These are phyloP conservation scores for Puccinia polysora DNA, from an alignment of 1,284 basidiomycete species.

Conservation along the genomic window DNA sequence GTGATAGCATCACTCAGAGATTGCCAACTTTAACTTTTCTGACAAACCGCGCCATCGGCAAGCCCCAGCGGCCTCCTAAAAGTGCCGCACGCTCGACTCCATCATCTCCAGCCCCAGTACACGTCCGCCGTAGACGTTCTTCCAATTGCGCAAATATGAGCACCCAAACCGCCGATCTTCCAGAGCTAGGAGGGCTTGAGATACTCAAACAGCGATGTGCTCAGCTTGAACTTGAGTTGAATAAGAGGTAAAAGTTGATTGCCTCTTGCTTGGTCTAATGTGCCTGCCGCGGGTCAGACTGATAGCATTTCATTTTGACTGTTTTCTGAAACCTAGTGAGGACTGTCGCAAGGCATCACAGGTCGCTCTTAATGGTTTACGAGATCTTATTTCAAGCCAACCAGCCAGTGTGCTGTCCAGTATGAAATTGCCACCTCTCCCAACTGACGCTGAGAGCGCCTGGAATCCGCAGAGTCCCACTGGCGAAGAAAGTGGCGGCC, in stretches of 20 bases:
- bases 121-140: not conserved
- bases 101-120: slow-evolving; percentile 4
- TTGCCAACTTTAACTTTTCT: not conserved
- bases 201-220: slow-evolving; percentile 9
- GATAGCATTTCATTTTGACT: not conserved
- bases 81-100: slow-evolving; percentile 23
- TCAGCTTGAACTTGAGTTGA: slow-evolving; percentile 21
- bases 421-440: slow-evolving; percentile 33
- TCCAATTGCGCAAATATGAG: not conserved
- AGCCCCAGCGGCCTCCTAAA: slow-evolving; percentile 15
- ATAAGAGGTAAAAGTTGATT: slow-evolving; percentile 20
- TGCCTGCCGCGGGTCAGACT: not conserved
- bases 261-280: not conserved
- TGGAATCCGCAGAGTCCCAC: not conserved
- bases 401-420: not conserved
- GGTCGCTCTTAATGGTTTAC: slow-evolving; percentile 14
- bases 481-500: not conserved
- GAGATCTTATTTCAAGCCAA: slow-evolving; percentile 23
- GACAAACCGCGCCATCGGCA: not conserved
- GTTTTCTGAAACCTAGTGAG: slow-evolving; percentile 3
- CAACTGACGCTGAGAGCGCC: slow-evolving; percentile 13
- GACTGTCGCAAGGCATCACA: slow-evolving; percentile 36
- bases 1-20: not conserved
- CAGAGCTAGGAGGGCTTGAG: slow-evolving; percentile 9
- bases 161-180: not conserved